Evolutionary conservation across 352 stramenopile genomes (phyloP).

Genomic region (Elongisporangium anandrum): DNA sequence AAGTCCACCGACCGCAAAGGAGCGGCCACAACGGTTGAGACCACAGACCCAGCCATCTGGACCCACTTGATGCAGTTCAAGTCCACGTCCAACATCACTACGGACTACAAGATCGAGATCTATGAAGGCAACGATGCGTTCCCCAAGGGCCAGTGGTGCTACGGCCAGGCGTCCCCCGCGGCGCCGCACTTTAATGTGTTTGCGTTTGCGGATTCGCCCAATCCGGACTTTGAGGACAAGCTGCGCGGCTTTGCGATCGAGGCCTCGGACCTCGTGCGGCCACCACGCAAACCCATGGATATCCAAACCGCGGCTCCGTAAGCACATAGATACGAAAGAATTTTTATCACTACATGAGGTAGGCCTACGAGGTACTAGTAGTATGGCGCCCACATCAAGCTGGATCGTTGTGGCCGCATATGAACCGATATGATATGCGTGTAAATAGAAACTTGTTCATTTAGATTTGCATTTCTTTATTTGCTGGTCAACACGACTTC

Average conservation of each 20-base stretch:
- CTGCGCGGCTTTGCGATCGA: slow-evolving; percentile 23
- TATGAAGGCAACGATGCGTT: slow-evolving; percentile 29
- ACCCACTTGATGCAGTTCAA: slow-evolving; percentile 67
- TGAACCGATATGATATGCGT: not conserved
- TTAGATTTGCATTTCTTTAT: not conserved
- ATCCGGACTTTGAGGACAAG: slow-evolving; percentile 17
- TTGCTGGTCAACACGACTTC: not conserved
- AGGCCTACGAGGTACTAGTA: too few relatives aligned
- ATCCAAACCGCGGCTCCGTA: not conserved
- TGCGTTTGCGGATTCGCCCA: slow-evolving; percentile 18
- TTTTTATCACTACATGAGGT: too few relatives aligned
- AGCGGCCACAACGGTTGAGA: not conserved
- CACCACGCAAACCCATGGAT: not conserved
- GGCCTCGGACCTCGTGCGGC: slow-evolving; percentile 3
- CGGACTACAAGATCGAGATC: slow-evolving; percentile 52
- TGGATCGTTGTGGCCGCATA: not conserved
- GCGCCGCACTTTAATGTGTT: slow-evolving; percentile 28
- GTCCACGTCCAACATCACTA: slow-evolving; percentile 21
- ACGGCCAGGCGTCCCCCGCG: slow-evolving; percentile 28
- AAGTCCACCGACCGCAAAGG: not conserved
- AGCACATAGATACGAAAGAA: not conserved
- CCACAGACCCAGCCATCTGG: slow-evolving; percentile 47
- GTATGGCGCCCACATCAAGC: too few relatives aligned
- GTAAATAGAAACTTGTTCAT: not conserved
- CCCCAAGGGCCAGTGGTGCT: slow-evolving; percentile 48